Conservation (phyloP, 352 stramenopile genomes). For the Phytopythium chamaehyphon region DNA sequence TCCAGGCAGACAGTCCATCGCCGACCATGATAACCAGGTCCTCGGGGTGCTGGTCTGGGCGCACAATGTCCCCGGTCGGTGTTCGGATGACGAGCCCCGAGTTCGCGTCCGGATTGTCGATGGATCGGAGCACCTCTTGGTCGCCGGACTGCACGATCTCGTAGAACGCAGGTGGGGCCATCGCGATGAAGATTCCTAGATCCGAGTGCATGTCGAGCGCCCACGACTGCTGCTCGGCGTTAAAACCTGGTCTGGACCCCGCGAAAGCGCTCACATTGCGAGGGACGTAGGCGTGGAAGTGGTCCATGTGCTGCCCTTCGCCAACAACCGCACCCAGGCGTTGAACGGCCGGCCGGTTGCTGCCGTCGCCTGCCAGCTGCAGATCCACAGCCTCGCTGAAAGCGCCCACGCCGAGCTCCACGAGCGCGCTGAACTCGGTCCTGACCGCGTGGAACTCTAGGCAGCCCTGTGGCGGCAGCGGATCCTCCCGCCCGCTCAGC, state of each 20-base stretch:
- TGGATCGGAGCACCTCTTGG: not conserved
- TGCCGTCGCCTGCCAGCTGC: not conserved
- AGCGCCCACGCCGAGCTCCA: conserved; percentile 3
- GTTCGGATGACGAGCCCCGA: conserved; percentile 12
- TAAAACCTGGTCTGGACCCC: no score
- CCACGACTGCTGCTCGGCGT: not conserved
- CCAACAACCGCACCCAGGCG: conserved; percentile 9
- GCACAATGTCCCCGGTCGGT: conserved; percentile 6
- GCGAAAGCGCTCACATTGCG: not conserved
- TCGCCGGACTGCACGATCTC: not conserved
- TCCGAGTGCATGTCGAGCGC: conserved; percentile 20
- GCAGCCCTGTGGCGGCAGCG: conserved; percentile 3
- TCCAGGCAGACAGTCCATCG: conserved; percentile 16
- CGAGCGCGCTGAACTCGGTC: conserved; percentile 9
- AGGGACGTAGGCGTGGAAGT: conserved; percentile 19
- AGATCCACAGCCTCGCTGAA: conserved; percentile 11
- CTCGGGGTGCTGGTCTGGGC: conserved; percentile 8
- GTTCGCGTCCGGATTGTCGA: conserved; percentile 11
- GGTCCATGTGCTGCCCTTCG: conserved; percentile 11
- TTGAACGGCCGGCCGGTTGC: not conserved
- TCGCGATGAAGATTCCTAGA: conserved; percentile 16
- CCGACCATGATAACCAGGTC: conserved; percentile 17
- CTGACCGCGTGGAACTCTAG: conserved; percentile 12
- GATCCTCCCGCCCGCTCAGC: conserved; percentile 7
- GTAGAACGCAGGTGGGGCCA: conserved; percentile 16